These are phyloP conservation scores for Priceomyces medius DNA, from an alignment of 805 yeast genomes.

Conservation along the genomic window DNA sequence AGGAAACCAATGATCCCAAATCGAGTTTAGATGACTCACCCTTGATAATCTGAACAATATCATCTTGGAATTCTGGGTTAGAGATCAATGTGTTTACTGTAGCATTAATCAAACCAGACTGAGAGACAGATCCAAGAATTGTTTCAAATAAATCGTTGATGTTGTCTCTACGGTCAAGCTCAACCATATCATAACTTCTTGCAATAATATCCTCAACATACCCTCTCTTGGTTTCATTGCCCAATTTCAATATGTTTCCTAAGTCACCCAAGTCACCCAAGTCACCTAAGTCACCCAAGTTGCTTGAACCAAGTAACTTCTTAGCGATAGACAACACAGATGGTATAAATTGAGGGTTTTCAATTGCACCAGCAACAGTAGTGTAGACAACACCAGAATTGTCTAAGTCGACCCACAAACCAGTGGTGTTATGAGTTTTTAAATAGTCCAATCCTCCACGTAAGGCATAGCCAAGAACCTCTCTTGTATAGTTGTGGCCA, in stretches of 20 bases:
- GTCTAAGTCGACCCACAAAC: slow-evolving; percentile 28
- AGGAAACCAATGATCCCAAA: slow-evolving; percentile 1
- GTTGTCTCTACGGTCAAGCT: slow-evolving; percentile 25
- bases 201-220: neutral
- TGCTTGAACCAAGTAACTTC: slow-evolving; percentile 19
- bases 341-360: slow-evolving; percentile 24
- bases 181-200: neutral
- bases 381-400: slow-evolving; percentile 29
- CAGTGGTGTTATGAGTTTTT: slow-evolving; percentile 21
- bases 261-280: too few relatives aligned
- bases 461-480: slow-evolving; percentile 16
- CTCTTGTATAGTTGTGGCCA: slow-evolving; percentile 21
- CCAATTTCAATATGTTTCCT: slow-evolving; percentile 3
- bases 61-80: slow-evolving; percentile 23
- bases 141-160: slow-evolving; percentile 29
- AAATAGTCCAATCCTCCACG: slow-evolving; percentile 14
- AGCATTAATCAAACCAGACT: slow-evolving; percentile 26
- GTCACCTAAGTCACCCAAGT: too few relatives aligned
- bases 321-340: slow-evolving; percentile 19
- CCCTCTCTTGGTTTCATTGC: neutral
- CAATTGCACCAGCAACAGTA: slow-evolving; percentile 21
- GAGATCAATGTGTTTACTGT: slow-evolving; percentile 23
- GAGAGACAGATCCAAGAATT: slow-evolving; percentile 24
- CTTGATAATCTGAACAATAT: slow-evolving; percentile 20
- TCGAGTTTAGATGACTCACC: slow-evolving; percentile 12